A percentile compares a stretch with the other conserved stretches of the same genome.
Evolutionary conservation across 805 yeast species (phyloP).

Genomic region (Ogataea angusta): DNA sequence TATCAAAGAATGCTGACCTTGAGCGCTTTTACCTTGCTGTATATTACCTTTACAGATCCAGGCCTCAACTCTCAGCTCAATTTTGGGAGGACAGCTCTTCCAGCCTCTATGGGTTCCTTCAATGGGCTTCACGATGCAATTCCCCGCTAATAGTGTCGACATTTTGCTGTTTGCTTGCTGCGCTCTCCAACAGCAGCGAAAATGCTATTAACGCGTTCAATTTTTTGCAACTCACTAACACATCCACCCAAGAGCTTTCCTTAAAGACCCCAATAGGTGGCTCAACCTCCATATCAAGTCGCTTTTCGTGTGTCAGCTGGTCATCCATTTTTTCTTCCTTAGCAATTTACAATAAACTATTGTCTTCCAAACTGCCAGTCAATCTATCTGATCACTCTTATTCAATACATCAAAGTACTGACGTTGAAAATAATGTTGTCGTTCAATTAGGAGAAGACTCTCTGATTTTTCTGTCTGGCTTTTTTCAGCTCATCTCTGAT

Average conservation of each 20-base stretch:
- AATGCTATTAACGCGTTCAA: slow-evolving; percentile 51
- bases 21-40: slow-evolving; percentile 82
- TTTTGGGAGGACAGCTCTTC: slow-evolving; percentile 72
- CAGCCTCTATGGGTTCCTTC: slow-evolving; percentile 72
- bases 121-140: slow-evolving; percentile 80
- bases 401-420: not conserved
- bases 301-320: slow-evolving; percentile 35
- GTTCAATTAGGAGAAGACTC: slow-evolving; percentile 79
- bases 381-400: not conserved
- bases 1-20: slow-evolving; percentile 74
- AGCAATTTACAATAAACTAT: slow-evolving; percentile 30
- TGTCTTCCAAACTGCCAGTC: slow-evolving; percentile 17
- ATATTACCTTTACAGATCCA: slow-evolving; percentile 60
- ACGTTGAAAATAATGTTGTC: slow-evolving; percentile 22
- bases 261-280: slow-evolving; percentile 10
- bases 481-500: slow-evolving; percentile 60
- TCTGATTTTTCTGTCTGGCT: slow-evolving; percentile 67
- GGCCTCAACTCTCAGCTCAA: slow-evolving; percentile 52
- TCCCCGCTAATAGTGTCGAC: slow-evolving; percentile 81
- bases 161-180: slow-evolving; percentile 73
- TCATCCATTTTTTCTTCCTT: slow-evolving; percentile 35
- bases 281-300: slow-evolving; percentile 23
- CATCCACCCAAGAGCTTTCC: slow-evolving; percentile 14
- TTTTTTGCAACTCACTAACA: slow-evolving; percentile 38
- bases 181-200: slow-evolving; percentile 60